Percentiles rank a stretch among this genome's conserved stretches.
Evolutionary conservation across 1,284 basidiomycete species (phyloP).

Genomic region (Puccinia hordei): DNA sequence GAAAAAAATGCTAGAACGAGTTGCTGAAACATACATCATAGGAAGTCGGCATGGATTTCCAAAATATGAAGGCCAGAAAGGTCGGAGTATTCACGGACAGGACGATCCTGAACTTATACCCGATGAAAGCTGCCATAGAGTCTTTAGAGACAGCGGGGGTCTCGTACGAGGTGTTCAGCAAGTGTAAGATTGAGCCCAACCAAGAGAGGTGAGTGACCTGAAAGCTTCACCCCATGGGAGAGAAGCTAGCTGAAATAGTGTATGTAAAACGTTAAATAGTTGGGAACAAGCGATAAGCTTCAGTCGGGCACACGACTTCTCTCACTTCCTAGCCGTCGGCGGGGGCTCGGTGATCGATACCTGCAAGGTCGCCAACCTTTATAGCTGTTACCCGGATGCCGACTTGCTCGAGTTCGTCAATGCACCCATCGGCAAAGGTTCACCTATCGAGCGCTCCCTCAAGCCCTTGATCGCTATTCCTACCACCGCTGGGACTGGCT

Average conservation of each 20-base stretch:
- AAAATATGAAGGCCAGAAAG: conserved; percentile 82
- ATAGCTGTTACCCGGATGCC: conserved; percentile 75
- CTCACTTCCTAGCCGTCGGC: conserved; percentile 90
- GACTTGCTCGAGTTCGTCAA: conserved; percentile 91
- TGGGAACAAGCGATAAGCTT: conserved; percentile 84
- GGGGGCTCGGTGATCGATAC: conserved; percentile 96
- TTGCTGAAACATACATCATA: too few relatives aligned
- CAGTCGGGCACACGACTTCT: conserved; percentile 81
- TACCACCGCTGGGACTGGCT: conserved; percentile 95
- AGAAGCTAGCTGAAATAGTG: neutral
- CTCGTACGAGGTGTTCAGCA: conserved; percentile 80
- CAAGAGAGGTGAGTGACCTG: conserved; percentile 66
- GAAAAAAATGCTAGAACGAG: too few relatives aligned
- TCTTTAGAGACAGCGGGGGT: conserved; percentile 74
- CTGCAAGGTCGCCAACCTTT: conserved; percentile 87
- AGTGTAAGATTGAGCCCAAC: conserved; percentile 84
- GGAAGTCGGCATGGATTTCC: conserved; percentile 91
- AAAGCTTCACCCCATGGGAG: neutral
- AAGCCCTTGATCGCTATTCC: conserved; percentile 88
- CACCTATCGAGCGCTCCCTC: conserved; percentile 74
- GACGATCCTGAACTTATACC: conserved; percentile 75
- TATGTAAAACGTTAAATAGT: conserved; percentile 61
- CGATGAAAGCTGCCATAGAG: conserved; percentile 80
- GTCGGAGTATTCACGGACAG: conserved; percentile 92
- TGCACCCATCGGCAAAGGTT: conserved; percentile 89